These are phyloP conservation scores for Hymenoscyphus fraxineus DNA, from an alignment of 2,329 filamentous ascomycete species.

Conservation along the genomic window DNA sequence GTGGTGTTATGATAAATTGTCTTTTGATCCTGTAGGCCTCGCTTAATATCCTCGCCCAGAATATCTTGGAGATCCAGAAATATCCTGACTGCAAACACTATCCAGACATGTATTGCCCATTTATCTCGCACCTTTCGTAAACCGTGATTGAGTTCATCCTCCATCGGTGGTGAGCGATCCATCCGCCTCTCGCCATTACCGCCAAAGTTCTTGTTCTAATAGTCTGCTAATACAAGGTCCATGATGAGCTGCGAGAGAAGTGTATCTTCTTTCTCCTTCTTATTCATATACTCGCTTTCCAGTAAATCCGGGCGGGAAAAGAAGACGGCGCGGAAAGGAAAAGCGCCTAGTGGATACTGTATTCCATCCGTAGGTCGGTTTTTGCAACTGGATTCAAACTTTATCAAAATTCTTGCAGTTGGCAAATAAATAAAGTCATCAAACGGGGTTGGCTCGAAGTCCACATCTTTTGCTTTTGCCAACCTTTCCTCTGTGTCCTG, in stretches of 20 bases:
- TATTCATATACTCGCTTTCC: slow-evolving; percentile 3
- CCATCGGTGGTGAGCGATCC: neutral
- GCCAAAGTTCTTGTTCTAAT: neutral
- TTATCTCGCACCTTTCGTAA: neutral
- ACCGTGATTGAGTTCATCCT: slow-evolving; percentile 2
- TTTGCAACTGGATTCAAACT: neutral
- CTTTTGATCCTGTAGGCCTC: neutral
- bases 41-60: slow-evolving; percentile 1
- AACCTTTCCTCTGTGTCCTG: neutral
- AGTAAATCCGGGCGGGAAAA: neutral
- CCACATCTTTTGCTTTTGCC: neutral
- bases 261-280: slow-evolving; percentile 3
- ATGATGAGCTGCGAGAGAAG: slow-evolving; percentile 6
- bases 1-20: neutral
- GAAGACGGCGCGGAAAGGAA: neutral
- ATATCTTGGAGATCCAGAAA: slow-evolving; percentile 5
- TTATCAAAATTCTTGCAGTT: slow-evolving; percentile 5
- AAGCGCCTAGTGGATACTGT: neutral
- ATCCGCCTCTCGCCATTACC: neutral
- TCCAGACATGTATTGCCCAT: slow-evolving; percentile 3
- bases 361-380: neutral
- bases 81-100: slow-evolving; percentile 2
- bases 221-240: neutral
- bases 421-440: slow-evolving; percentile 6
- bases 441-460: neutral